phyloP scores from a whole-genome alignment of 768 basidiomycete genomes.

The Tulasnella sp. region DNA sequence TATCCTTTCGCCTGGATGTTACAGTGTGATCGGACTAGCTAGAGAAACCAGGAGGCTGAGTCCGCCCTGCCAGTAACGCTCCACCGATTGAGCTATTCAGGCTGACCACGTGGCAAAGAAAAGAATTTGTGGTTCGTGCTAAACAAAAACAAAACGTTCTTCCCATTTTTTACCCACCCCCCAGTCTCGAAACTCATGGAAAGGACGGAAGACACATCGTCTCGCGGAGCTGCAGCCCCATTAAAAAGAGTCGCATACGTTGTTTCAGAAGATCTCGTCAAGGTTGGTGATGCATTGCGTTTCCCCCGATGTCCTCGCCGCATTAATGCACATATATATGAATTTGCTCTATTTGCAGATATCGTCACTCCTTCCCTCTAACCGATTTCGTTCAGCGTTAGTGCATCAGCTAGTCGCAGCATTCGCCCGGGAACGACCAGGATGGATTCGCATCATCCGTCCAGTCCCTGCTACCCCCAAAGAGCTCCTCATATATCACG shows the following conservation, averaged over 20 bases:
- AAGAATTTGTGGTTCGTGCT: too few relatives aligned
- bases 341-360: constrained; percentile 28
- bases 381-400: constrained; percentile 53
- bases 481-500: constrained; percentile 34
- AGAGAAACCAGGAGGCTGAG: too few relatives aligned
- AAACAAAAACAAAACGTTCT: too few relatives aligned
- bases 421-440: constrained; percentile 29
- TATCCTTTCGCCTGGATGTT: background rate
- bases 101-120: too few relatives aligned
- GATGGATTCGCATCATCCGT: constrained; percentile 24
- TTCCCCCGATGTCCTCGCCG: too few relatives aligned
- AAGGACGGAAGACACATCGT: background rate
- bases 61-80: too few relatives aligned
- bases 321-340: background rate
- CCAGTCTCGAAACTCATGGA: background rate
- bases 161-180: too few relatives aligned
- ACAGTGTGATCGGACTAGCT: too few relatives aligned
- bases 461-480: constrained; percentile 26
- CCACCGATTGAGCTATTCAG: too few relatives aligned
- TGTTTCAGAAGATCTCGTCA: constrained; percentile 51
- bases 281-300: constrained; percentile 36
- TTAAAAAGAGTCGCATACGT: constrained; percentile 38
- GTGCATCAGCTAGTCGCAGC: constrained; percentile 57
- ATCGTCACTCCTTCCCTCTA: constrained; percentile 47
- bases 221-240: background rate